Evolutionary conservation across 148 eudicot species (phyloP).

Genomic region (Polygonum aviculare): DNA sequence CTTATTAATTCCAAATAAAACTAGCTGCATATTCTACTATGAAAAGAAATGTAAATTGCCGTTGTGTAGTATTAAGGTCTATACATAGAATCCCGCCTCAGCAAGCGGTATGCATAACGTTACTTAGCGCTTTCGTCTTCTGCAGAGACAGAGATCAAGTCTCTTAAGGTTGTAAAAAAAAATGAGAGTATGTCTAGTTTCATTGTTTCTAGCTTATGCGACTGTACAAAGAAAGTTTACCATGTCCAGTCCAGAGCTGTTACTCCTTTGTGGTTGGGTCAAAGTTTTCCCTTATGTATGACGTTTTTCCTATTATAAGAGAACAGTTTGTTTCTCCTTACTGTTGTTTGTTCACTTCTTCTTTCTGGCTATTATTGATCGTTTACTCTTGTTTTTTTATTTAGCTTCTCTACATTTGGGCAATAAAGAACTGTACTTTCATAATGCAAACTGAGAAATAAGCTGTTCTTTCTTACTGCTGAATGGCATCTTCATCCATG

Average conservation of each 20-base stretch:
- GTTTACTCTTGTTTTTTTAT: neutral
- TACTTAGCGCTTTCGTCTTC: neutral
- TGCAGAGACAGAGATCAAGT: neutral
- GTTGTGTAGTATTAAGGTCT: neutral
- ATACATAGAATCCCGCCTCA: neutral
- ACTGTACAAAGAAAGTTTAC: neutral
- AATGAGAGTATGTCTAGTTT: conserved; percentile 2
- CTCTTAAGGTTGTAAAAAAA: neutral
- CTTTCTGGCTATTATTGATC: neutral
- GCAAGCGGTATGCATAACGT: neutral
- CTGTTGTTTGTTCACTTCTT: neutral
- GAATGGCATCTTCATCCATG: no score
- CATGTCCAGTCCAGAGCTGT: neutral
- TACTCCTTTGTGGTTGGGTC: neutral
- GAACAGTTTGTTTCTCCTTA: neutral
- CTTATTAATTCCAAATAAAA: neutral
- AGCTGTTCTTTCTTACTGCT: no score
- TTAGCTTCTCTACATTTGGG: neutral
- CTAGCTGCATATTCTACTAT: neutral
- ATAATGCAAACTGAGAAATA: neutral
- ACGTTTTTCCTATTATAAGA: neutral
- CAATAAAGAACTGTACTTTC: neutral
- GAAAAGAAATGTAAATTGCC: neutral
- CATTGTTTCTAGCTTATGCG: neutral
- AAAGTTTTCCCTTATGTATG: neutral